A percentile compares a stretch with the other conserved stretches of the same genome.
Evolutionary conservation across 805 yeast genomes (phyloP).

Genomic region (Monosporozyma unispora): DNA sequence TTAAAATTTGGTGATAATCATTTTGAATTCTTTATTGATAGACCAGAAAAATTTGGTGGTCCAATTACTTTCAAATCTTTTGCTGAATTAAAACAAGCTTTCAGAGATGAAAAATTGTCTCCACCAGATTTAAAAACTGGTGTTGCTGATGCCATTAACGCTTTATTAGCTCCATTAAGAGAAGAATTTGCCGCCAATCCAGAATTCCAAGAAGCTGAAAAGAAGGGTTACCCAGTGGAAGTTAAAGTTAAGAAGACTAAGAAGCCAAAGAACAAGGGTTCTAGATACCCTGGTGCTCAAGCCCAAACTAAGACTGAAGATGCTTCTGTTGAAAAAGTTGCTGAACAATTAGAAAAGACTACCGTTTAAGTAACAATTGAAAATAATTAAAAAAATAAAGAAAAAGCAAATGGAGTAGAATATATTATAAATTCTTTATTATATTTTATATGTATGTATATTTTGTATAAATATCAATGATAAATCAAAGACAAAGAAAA

Average conservation of each 20-base stretch:
- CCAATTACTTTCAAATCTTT: slow-evolving; percentile 63
- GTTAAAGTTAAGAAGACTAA: slow-evolving; percentile 57
- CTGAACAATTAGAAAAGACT: slow-evolving; percentile 23
- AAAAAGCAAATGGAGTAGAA: not conserved
- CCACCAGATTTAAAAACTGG: slow-evolving; percentile 95
- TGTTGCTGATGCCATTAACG: slow-evolving; percentile 77
- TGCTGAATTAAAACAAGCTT: slow-evolving; percentile 64
- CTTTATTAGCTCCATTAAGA: slow-evolving; percentile 74
- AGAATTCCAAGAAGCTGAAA: slow-evolving; percentile 68
- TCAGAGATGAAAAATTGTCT: slow-evolving; percentile 60
- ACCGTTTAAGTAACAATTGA: not conserved
- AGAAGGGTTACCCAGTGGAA: slow-evolving; percentile 77
- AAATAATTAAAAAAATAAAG: not conserved
- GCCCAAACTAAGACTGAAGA: slow-evolving; percentile 29
- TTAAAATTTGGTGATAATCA: slow-evolving; percentile 50
- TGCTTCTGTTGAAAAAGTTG: slow-evolving; percentile 11
- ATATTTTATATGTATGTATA: not conserved
- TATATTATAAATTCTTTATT: not conserved
- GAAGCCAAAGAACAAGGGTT: slow-evolving; percentile 79
- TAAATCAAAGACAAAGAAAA: not conserved
- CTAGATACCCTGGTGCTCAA: slow-evolving; percentile 71
- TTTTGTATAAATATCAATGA: not conserved
- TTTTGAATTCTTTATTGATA: slow-evolving; percentile 64
- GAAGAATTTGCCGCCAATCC: slow-evolving; percentile 49
- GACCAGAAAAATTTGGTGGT: slow-evolving; percentile 98